These are phyloP conservation scores for Paraglomus occultum DNA, from an alignment of 192 early-diverging fungal genomes.

Conservation along the genomic window DNA sequence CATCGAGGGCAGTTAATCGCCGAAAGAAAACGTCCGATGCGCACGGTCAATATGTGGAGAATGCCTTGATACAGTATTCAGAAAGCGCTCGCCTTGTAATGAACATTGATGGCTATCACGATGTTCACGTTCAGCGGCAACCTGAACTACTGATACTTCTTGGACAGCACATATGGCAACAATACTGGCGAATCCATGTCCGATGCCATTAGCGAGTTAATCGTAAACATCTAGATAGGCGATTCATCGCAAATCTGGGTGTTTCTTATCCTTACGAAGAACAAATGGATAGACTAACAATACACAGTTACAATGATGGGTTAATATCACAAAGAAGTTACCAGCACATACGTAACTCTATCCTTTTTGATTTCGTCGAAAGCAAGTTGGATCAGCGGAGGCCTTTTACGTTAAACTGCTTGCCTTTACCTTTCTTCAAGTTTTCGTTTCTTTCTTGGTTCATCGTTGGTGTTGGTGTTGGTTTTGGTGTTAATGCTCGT, in stretches of 20 bases:
- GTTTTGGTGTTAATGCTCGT: no score
- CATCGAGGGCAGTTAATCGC: not conserved
- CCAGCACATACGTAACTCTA: not conserved
- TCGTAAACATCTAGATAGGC: no score
- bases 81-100: not conserved
- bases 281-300: slow-evolving; percentile 3
- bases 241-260: slow-evolving; percentile 20
- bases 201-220: no score
- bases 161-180: not conserved
- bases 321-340: not conserved
- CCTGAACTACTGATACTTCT: slow-evolving; percentile 7
- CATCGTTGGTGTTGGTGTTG: no score
- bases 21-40: not conserved
- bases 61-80: not conserved
- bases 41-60: not conserved
- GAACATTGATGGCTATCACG: slow-evolving; percentile 14
- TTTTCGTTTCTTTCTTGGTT: no score
- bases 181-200: not conserved
- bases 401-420: no score
- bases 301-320: slow-evolving; percentile 17
- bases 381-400: no score
- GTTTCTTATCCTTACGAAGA: slow-evolving; percentile 7
- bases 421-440: no score
- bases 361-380: slow-evolving; percentile 8
- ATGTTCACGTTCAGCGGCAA: not conserved